Evolutionary conservation across 176 grass and related monocot genomes (phyloP), one percentile per base, ranked within the genome.

Genomic region (Guadua angustifolia): DNA sequence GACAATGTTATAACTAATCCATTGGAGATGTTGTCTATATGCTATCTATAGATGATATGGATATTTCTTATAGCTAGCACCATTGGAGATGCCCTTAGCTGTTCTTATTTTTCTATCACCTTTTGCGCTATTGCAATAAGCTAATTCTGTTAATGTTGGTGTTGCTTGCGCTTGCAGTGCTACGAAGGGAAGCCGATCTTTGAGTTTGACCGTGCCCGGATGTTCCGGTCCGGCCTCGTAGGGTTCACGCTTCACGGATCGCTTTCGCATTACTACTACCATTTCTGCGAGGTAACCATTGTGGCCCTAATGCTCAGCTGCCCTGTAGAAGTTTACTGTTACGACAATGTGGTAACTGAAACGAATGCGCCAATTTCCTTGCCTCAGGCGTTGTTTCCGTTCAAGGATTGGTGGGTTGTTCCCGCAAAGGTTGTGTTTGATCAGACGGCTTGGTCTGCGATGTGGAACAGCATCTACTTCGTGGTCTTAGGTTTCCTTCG

Each of bases 381-480:
- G 50, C 71, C 25, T 59, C 88, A 93, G 95, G 86, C 91, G 5
- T 38, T 99, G 51, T 99, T 99, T 53, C 93, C 96, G 36, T 99
- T 89, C 83, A 88, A 99, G 38, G 93, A 95, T 68, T 99, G 96
- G 96, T 99, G 96, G 93, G 89, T 91, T 71, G 93, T 99, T 12
- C 93, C 96, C 25, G 96, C 77, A 19, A 99, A 99, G 83, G 93
- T 99, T 82, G 74, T 64, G 10, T 99, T 99, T 3, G 96, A 99
- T 82, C 93, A 99, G 76, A 99, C 96, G 0, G 76, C 84, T 36
- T 99, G 96, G 96, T 86, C 96, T 42, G 91, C 93, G 4, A 65
- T 99, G 32, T 99, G 96, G 96, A 99, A 99, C 78, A 99, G 93
- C 82, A 94, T 99, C 80, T 99, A 95, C 84, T 99, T 79, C 33